Base-by-base conservation (phyloP, 345 rosid species). In the Dipteronia sinensis region DNA sequence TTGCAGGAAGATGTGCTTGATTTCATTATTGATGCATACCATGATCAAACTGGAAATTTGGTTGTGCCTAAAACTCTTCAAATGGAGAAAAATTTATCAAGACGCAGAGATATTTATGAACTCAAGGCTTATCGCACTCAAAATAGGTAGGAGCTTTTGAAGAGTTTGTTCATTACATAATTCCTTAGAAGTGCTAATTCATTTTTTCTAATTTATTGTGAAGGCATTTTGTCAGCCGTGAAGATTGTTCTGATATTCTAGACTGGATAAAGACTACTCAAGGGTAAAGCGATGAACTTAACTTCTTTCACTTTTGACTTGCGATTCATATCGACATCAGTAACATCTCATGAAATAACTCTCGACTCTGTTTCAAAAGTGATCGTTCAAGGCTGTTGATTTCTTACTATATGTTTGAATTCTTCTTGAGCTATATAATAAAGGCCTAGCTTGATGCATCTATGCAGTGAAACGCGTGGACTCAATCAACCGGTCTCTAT, bases 1-100 rank as follows among this genome's bases (percentile, higher is more conserved):
- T 74, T 65, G 78, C 91, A 95, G 98, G 94, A 95, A 55, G 75
- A 78, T 47, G 91, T 95, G 79, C 89, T 90, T 77, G 58, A 91
- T 78, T 90, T 85, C 72, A 78, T 93, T 11, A 67, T 64, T 55
- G 88, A 89, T 84, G 93, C 94, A 53, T 93, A 90, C 82, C 85
- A 86, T 75, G 83, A 77, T 38, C 79, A 88, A 77, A 71, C 79
- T 25, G 92, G 89, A 69, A 82, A 75, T 4, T 1, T 92, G 44
- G 77, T 67, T 65, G 87, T 95, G 74, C 95, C 95, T 0, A 88
- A 91, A 69, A 74, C 88, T 67, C 87, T 93, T 17, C 81, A 72
- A 81, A 93, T 93, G 89, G 80, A 76, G 64, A 95, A 85, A 85
- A 90, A 87, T 59, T 3, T 83, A 61, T 69, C 89, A 15, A 80